These are phyloP conservation scores for Psilocybe subaeruginosa DNA, from an alignment of 768 basidiomycete species.

Conservation along the genomic window DNA sequence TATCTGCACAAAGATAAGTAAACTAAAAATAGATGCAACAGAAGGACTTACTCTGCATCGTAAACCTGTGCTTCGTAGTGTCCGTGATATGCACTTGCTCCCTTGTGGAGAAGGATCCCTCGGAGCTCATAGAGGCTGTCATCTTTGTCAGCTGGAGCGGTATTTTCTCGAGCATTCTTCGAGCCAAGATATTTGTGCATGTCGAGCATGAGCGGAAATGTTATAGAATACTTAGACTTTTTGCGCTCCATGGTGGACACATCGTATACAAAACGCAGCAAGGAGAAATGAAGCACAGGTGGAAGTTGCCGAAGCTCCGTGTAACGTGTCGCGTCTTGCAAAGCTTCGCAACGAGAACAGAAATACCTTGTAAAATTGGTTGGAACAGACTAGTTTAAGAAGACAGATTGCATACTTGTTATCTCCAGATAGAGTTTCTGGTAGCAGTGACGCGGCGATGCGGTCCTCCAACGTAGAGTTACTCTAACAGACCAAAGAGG, in stretches of 20 bases:
- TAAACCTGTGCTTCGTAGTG: constrained; percentile 89
- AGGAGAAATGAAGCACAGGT: constrained; percentile 87
- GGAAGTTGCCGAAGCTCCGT: constrained; percentile 74
- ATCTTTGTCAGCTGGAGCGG: constrained; percentile 11
- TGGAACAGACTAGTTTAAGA: not conserved
- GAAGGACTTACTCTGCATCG: constrained; percentile 59
- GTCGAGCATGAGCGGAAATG: constrained; percentile 75
- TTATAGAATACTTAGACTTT: constrained; percentile 82
- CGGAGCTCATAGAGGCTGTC: constrained; percentile 74
- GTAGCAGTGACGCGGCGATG: constrained; percentile 62
- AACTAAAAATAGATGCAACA: not conserved
- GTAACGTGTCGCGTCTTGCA: constrained; percentile 82
- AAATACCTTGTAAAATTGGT: constrained; percentile 57
- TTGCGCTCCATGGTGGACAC: constrained; percentile 75
- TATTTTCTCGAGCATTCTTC: constrained; percentile 21
- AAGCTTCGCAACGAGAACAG: constrained; percentile 72
- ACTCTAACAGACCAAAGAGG: constrained; percentile 43
- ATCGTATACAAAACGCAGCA: constrained; percentile 94
- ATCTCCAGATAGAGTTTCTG: constrained; percentile 79
- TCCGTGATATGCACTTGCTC: constrained; percentile 88
- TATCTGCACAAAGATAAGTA: constrained; percentile 41
- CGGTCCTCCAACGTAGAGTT: constrained; percentile 76
- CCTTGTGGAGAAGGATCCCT: constrained; percentile 88
- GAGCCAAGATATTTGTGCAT: constrained; percentile 68
- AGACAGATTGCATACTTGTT: constrained; percentile 58